Conservation (phyloP, 352 stramenopile species). For the Globisporangium megalacanthum region DNA sequence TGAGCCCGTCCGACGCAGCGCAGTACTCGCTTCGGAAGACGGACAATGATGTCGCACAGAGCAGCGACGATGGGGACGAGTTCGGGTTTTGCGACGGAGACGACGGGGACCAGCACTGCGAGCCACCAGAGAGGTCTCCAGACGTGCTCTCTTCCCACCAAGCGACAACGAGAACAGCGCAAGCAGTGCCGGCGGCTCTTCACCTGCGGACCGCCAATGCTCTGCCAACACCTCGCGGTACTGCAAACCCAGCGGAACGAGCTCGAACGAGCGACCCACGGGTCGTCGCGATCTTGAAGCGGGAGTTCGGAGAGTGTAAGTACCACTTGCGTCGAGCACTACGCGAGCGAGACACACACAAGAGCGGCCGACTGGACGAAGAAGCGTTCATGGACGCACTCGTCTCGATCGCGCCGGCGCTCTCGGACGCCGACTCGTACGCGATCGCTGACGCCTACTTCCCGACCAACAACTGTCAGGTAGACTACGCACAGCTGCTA, state of each 20-base stretch:
- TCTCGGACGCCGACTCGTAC: conserved; percentile 75
- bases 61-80: conserved; percentile 2
- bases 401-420: conserved; percentile 38
- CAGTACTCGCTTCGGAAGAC: conserved; percentile 1
- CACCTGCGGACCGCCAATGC: not conserved
- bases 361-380: conserved; percentile 47
- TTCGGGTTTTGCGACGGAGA: conserved; percentile 3
- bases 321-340: conserved; percentile 70
- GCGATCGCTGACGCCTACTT: conserved; percentile 67
- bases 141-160: conserved; percentile 1
- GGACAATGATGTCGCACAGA: not conserved
- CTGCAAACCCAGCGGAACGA: no score
- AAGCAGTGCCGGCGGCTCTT: not conserved
- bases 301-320: conserved; percentile 52
- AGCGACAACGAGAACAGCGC: not conserved
- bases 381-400: conserved; percentile 79
- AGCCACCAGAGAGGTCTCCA: not conserved
- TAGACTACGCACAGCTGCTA: conserved; percentile 67
- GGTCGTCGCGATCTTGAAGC: conserved; percentile 40
- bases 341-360: conserved; percentile 50
- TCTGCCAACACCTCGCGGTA: no score
- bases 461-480: conserved; percentile 56
- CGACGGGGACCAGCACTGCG: conserved; percentile 11
- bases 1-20: not conserved
- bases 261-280: conserved; percentile 12